A percentile compares a stretch with the other conserved stretches of the same genome.
phyloP scores from a whole-genome alignment of 2,329 filamentous ascomycete genomes.

The Drechslerella dactyloides region DNA sequence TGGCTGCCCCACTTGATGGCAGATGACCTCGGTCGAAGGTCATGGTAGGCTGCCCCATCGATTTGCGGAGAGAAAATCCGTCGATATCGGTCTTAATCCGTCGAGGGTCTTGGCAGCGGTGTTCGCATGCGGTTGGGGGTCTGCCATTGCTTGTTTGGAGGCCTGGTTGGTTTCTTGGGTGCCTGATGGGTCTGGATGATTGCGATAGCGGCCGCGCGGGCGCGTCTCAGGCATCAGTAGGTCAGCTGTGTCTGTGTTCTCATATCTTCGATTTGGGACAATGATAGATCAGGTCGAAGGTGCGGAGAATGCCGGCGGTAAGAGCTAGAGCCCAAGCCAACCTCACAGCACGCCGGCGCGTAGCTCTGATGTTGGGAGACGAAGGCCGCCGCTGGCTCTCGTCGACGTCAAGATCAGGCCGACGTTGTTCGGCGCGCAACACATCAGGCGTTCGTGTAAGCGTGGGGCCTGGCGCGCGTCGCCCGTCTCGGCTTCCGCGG shows the following conservation, averaged over 20 bases:
- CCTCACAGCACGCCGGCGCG: no score
- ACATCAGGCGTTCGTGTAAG: conserved; percentile 15
- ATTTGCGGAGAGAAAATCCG: background rate
- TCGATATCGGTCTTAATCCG: background rate
- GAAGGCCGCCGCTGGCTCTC: no score
- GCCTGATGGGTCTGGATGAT: no score
- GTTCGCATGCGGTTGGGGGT: background rate
- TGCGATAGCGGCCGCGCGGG: no score
- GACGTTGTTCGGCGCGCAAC: conserved; percentile 34
- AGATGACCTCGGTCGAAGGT: conserved; percentile 40
- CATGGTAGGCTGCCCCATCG: background rate
- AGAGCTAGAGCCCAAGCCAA: no score
- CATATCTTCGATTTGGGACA: no score
- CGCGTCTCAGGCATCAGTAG: no score
- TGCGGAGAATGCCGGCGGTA: no score
- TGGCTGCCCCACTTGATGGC: conserved; percentile 45
- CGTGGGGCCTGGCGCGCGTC: conserved; percentile 33
- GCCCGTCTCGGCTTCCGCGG: conserved; percentile 15
- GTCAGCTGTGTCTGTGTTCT: no score
- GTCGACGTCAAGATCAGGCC: background rate
- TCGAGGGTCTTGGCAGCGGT: background rate
- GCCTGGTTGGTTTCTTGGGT: background rate
- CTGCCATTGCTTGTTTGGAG: background rate
- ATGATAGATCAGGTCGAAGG: no score
- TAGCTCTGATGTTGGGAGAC: no score